Evolutionary conservation across 768 basidiomycete species (phyloP), one percentile per base, ranked within the genome.

Genomic region (Russula emetica): DNA sequence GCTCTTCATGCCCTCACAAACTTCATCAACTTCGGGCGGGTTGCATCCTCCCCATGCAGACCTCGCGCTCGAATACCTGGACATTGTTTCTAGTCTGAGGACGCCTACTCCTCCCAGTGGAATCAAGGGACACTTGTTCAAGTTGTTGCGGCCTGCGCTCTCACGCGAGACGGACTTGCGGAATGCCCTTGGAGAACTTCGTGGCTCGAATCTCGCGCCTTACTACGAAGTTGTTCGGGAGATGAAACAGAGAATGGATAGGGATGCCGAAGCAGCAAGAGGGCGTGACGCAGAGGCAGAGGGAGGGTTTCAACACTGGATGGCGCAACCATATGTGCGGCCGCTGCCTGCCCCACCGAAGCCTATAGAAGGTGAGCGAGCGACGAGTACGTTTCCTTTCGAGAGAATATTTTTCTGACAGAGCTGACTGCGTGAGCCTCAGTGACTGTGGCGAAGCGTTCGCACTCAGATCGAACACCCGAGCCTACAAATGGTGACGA

Each of bases 51-150:
- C 78, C 0, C 82, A 84, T 55, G 81, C 83, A 5, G 75, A 83
- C 61, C 79, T 98, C 10, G 94, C 96, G 0, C 76, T 88, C 5
- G 90, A 96, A 70, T 99, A 98, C 74, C 81, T 98, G 61, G 79
- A 81, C 51, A 91, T 97, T 66, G 93, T 94, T 9, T 75, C 78
- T 32, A 73, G 77, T 0, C 82, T 90, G 32, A 82, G 84, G 72
- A 94, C 93, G 14, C 78, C 79, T 8, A 94, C 94, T 18, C 71
- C 81, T 3, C 71, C 80, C 18, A 87, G 89, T 67, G 92, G 90
- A 0, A 82, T 98, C 68, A 96, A 96, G 71, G 88, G 92, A 0
- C 96, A 99, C 71, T 72, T 99, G 38, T 99, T 97, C 83, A 92
- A 97, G 75, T 74, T 99, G 38, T 82, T 97, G 76, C 85, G 88